Base-by-base conservation (phyloP, 1,139 yeast genomes). In the Lizanozyma gosingica region DNA sequence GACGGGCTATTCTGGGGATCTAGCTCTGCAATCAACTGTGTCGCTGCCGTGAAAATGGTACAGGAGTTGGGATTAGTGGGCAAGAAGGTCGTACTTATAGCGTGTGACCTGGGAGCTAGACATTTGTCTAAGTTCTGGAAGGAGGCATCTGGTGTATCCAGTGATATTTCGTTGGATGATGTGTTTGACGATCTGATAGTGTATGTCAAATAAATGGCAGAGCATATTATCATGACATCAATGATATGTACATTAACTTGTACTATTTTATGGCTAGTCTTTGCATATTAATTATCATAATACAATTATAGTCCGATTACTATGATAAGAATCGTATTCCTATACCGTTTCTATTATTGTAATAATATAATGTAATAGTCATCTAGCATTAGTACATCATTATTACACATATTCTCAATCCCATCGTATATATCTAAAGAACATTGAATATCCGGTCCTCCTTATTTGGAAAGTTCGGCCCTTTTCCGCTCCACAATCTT, bases 121-220 rank as follows among this genome's bases (percentile, higher is more conserved):
- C 97, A 92, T 59, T 56, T 90, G 45, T 83, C 94, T 37, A 92
- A 92, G 58, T 92, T 92, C 56, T 92, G 97, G 97, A 84, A 81
- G 50, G 62, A 69, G 41, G 94, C 92, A 1, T 58, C 57, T 35
- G 56, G 57, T 11, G 50, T 62, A 14, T 53, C 60, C 1, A 47
- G 53, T 37, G 55, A 55, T 41, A 45, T 66, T 2, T 51, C 59
- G 6, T 47, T 66, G 39, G 64, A 62, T 14, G 70, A 67, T 32
- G 52, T 67, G 14, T 32, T 60, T 18, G n/a, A n/a, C n/a, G 41
- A 39, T 18, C 35, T 34, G 36, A 37, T 36, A 17, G 27, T 34
- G 14, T 34, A 17, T n/a, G 9, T 14, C 32, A 18, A 33, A 35
- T 34, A 37, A 32, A 17, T 35, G 18, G 17, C 11, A 6, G 9